Base-by-base conservation (phyloP, 1,284 basidiomycete genomes). In the Neolentinus lepideus region DNA sequence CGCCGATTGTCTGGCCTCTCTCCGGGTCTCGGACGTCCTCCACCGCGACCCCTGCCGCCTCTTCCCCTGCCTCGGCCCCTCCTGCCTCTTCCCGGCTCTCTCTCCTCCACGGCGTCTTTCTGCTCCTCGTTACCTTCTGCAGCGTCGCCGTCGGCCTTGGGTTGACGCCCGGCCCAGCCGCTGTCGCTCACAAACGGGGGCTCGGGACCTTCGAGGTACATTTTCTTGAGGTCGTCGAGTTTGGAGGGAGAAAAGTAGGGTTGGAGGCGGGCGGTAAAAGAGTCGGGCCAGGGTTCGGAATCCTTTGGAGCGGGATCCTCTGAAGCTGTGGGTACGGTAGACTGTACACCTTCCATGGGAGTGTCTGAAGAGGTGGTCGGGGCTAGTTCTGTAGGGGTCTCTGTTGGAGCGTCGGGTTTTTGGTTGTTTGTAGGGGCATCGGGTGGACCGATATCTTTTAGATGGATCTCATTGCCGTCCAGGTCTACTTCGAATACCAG, bases 401-500 rank as follows among this genome's bases (percentile, higher is more conserved):
- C 43, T 21, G 24, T 16, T 46, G 4, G n/a, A 6, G 43, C 24
- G 6, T 16, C 43, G 19, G n/a, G 6, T 16, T 46, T 46, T 43
- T 10, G 45, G 51, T 47, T 60, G 56, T 46, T 53, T 60, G 26
- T 61, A 4, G 76, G 66, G 55, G 83, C 73, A 66, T 79, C 75
- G 4, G 92, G 89, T 68, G 83, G 84, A 47, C 72, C 80, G 43
- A 97, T 78, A 51, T 85, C 83, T 64, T 88, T 88, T 36, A 97
- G 67, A 65, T 90, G 88, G 8, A 94, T 73, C 2, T 92, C 85
- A 58, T 90, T 81, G 43, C 86, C 80, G 60, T 90, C 84, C 56
- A 85, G 77, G 62, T 91, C 84, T 46, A 98, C 86, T 71, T 98
- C 94, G 65, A 82, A 89, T 25, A 98, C 94, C 60, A 97, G 66